Evolutionary conservation across 257 asterid species (phyloP).

Genomic region (Echites panduratus): DNA sequence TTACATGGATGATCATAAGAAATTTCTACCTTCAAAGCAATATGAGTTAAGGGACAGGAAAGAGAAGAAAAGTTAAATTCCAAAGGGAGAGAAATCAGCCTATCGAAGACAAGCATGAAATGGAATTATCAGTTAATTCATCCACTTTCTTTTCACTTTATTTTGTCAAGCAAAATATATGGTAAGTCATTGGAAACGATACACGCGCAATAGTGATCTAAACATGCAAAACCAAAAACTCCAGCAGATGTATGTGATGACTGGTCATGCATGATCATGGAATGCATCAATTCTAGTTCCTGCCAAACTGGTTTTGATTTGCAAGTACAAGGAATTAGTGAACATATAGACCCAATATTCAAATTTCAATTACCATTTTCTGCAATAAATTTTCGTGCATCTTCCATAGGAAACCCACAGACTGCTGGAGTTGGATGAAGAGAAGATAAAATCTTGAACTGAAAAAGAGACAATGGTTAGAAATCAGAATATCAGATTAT

Average conservation of each 20-base stretch:
- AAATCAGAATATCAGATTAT: slow-evolving; percentile 11
- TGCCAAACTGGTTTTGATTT: not conserved
- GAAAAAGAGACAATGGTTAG: slow-evolving; percentile 25
- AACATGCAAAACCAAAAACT: not conserved
- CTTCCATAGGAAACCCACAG: slow-evolving; percentile 92
- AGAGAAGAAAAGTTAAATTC: not conserved
- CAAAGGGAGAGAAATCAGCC: not conserved
- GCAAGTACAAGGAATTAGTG: not conserved
- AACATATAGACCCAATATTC: slow-evolving; percentile 4
- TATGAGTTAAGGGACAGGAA: not conserved
- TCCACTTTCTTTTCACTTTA: not conserved
- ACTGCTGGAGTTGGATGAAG: slow-evolving; percentile 99
- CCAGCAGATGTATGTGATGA: not conserved
- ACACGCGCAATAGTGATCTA: not conserved
- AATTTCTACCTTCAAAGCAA: not conserved
- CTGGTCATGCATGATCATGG: not conserved
- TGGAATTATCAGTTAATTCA: not conserved
- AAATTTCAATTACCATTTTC: slow-evolving; percentile 54
- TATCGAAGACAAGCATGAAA: not conserved
- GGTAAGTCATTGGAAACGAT: not conserved
- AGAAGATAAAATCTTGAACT: slow-evolving; percentile 76
- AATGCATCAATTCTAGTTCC: not conserved
- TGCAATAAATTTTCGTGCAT: slow-evolving; percentile 68
- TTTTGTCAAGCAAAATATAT: not conserved
- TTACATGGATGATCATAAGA: not conserved